Percentiles rank a stretch among this genome's conserved stretches.
These are phyloP conservation scores for Suaeda aralocaspica DNA, from an alignment of 148 eudicot genomes.

Conservation along the genomic window DNA sequence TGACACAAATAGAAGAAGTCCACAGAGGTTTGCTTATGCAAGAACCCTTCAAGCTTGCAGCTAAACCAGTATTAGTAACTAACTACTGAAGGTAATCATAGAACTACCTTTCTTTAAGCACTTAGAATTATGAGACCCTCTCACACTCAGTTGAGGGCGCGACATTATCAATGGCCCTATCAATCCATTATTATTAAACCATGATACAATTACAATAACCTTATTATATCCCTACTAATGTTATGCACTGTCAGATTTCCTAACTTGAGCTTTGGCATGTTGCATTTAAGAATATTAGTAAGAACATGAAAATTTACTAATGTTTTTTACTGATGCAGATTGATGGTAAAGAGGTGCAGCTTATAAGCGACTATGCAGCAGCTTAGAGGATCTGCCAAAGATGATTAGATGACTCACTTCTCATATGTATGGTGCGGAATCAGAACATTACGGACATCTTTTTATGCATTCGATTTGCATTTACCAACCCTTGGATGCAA, in stretches of 20 bases:
- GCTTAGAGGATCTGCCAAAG: neutral
- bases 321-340: neutral
- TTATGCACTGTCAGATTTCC: no score
- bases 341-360: neutral
- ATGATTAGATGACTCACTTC: neutral
- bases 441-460: neutral
- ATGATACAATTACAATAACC: no score
- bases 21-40: conserved; percentile 33
- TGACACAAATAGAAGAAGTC: conserved; percentile 28
- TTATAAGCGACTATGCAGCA: neutral
- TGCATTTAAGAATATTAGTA: no score
- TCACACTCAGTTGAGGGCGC: neutral
- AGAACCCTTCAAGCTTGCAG: conserved; percentile 54
- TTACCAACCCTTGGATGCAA: neutral
- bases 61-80: conserved; percentile 15
- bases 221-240: no score
- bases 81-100: conserved; percentile 23
- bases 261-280: no score
- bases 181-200: neutral
- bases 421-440: neutral
- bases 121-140: no score
- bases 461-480: neutral
- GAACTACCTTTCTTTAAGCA: neutral
- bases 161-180: neutral
- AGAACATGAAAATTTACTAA: neutral